A percentile compares a stretch with the other conserved stretches of the same genome.
Evolutionary conservation across 495 filamentous ascomycete genomes (phyloP).

Genomic region (Bathelium albidoporum): DNA sequence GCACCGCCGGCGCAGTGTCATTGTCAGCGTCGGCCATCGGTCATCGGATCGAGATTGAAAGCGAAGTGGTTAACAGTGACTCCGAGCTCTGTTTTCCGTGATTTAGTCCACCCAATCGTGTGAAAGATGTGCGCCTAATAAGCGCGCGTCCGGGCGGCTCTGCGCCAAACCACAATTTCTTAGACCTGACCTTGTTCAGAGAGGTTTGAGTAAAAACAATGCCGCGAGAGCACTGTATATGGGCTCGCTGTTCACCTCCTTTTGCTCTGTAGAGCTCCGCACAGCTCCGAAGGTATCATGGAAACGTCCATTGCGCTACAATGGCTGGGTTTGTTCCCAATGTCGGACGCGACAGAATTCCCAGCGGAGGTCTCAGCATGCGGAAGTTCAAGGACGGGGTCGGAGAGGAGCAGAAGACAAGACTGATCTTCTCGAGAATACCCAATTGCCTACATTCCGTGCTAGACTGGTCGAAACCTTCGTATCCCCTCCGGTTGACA

Average conservation of each 20-base stretch:
- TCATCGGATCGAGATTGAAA: constrained; percentile 5
- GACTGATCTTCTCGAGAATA: too few relatives aligned
- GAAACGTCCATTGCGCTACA: background rate
- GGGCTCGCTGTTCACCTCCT: background rate
- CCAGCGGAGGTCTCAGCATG: background rate
- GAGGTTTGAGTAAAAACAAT: background rate
- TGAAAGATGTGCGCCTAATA: too few relatives aligned
- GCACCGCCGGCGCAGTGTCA: constrained; percentile 43
- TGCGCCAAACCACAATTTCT: too few relatives aligned
- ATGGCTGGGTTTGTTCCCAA: background rate
- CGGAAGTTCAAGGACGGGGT: background rate
- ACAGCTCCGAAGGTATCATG: background rate
- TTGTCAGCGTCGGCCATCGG: constrained; percentile 22
- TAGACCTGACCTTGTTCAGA: background rate
- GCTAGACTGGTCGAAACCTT: background rate
- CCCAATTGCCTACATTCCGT: too few relatives aligned
- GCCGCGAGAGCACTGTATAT: background rate
- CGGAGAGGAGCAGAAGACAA: background rate
- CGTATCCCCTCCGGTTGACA: background rate
- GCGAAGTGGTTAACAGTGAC: background rate
- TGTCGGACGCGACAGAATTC: background rate
- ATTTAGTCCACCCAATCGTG: too few relatives aligned
- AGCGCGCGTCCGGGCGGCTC: background rate
- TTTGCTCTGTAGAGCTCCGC: background rate
- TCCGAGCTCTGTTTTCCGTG: background rate